Conservation (phyloP, 2,329 filamentous ascomycete genomes). For the Cladorrhinum sp. region DNA sequence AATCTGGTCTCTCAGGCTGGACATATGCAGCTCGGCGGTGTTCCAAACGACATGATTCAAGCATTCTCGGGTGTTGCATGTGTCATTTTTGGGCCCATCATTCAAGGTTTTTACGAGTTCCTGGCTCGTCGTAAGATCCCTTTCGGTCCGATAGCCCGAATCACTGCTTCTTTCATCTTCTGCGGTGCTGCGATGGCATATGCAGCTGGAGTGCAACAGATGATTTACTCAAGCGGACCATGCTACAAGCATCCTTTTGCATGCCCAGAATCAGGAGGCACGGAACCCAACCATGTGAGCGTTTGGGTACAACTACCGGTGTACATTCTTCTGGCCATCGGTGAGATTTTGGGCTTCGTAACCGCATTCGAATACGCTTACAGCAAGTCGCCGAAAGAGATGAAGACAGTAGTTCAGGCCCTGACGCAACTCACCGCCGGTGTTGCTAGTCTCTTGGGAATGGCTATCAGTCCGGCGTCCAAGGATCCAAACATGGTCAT, state of each 20-base stretch:
- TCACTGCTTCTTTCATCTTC: constrained; percentile 43
- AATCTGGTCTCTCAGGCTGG: constrained; percentile 55
- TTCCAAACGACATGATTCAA: constrained; percentile 51
- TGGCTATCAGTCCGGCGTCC: constrained; percentile 24
- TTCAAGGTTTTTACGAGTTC: constrained; percentile 46
- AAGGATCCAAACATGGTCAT: constrained; percentile 19
- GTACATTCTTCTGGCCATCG: constrained; percentile 41
- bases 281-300: constrained; percentile 38
- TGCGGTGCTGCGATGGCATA: constrained; percentile 47
- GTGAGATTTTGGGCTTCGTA: constrained; percentile 42
- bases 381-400: constrained; percentile 39
- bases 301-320: constrained; percentile 44
- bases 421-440: constrained; percentile 25
- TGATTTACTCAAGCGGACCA: constrained; percentile 45
- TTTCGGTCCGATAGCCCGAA: constrained; percentile 47
- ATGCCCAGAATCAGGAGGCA: constrained; percentile 30
- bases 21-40: constrained; percentile 45
- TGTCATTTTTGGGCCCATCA: constrained; percentile 46
- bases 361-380: constrained; percentile 44
- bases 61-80: constrained; percentile 47
- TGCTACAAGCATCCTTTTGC: constrained; percentile 41
- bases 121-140: constrained; percentile 41
- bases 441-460: constrained; percentile 19
- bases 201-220: constrained; percentile 47
- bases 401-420: constrained; percentile 35